Base-by-base conservation (phyloP, 1,284 basidiomycete species). In the Gomphus bonarii region DNA sequence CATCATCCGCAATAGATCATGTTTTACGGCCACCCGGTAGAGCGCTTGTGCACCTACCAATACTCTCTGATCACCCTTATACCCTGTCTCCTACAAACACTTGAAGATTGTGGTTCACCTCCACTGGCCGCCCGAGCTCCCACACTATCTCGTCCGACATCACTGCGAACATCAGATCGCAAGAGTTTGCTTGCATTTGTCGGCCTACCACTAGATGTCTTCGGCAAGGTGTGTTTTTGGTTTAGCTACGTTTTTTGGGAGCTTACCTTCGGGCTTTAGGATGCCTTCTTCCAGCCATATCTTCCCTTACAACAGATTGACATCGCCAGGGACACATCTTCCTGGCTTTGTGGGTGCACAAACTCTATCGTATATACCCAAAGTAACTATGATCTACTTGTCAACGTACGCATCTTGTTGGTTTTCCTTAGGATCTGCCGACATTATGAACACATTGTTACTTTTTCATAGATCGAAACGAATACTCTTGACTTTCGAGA, bases 271-370 rank as follows among this genome's bases (percentile, higher is more conserved):
- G 49, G 31, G 20, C 7, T 44, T 48, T 61, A 89, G 83, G 91
- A 92, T 62, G 80, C 93, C 1, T 95, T 98, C 73, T 99, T 99
- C 73, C 95, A 99, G 70, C 97, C 95, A 1, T 99, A 98, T 70
- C 76, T 99, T 22, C 95, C 95, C 0, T 70, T 99, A 8, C 95
- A 99, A 69, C 95, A 99, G 70, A 78, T 97, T 16, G 95, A 98
- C 63, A 81, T 94, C 72, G 73, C 97, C 43, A 85, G 81, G 64
- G 82, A 85, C 31, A 85, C 88, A 3, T 76, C 78, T 47, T 84
- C 86, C 60, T 99, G 90, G 86, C 76, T 99, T 20, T 90, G 88
- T 64, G 88, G 95, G 10, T 94, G 91, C 61, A 99, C 95, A 8
- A 99, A 99, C 69, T 84, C 88, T 50, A 97, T 99, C 63, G 91